Conservation (phyloP, 176 grass and related monocot genomes). For the Puya raimondii region DNA sequence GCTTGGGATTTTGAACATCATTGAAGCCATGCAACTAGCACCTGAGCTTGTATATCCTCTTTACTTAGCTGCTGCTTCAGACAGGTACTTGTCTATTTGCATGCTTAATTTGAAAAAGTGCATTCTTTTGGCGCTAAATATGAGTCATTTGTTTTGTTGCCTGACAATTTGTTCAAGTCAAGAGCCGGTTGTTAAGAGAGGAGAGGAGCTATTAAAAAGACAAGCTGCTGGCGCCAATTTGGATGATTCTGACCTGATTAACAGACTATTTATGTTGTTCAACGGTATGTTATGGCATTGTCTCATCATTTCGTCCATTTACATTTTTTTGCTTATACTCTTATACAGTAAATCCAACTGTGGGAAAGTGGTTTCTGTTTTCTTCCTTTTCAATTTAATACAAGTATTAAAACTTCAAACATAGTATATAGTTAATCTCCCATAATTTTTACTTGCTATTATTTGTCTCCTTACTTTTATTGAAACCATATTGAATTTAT, state of each 20-base stretch:
- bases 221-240: constrained; percentile 61
- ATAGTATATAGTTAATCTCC: background rate
- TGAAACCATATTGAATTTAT: constrained; percentile 1
- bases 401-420: background rate
- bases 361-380: background rate
- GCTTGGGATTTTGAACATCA: constrained; percentile 84
- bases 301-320: background rate
- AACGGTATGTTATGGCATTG: constrained; percentile 38
- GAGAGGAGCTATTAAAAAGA: constrained; percentile 68
- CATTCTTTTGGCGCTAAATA: background rate
- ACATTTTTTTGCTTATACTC: background rate
- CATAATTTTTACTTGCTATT: background rate
- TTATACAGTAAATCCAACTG: background rate
- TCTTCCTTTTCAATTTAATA: background rate
- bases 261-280: constrained; percentile 66
- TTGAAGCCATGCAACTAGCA: constrained; percentile 77
- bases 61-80: constrained; percentile 71
- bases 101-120: background rate
- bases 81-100: constrained; percentile 52
- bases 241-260: constrained; percentile 68
- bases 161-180: constrained; percentile 46
- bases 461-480: background rate
- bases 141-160: constrained; percentile 22
- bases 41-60: constrained; percentile 71
- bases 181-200: constrained; percentile 86